Evolutionary conservation across 129 eudicot genomes (phyloP).

Genomic region (Flaveria linearis): DNA sequence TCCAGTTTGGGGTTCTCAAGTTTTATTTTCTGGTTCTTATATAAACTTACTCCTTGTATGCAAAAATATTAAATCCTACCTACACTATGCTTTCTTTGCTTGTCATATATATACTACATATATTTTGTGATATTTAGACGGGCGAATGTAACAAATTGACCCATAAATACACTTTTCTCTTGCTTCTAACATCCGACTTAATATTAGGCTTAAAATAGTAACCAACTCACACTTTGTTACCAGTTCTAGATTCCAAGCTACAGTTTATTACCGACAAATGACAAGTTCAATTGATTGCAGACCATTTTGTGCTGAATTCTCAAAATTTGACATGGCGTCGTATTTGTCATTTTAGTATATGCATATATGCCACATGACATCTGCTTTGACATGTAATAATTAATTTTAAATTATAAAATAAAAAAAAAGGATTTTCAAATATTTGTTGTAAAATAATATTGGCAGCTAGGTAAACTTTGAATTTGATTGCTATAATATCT

Average conservation of each 20-base stretch:
- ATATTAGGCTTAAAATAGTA: neutral
- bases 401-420: neutral
- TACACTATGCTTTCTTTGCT: neutral
- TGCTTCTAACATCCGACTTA: neutral
- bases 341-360: neutral
- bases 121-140: conserved; percentile 10
- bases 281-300: neutral
- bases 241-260: neutral
- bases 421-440: too few relatives aligned
- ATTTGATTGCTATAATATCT: neutral
- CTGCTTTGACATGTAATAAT: neutral
- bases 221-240: neutral
- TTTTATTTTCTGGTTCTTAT: neutral
- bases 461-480: neutral
- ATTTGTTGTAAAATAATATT: neutral
- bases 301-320: neutral
- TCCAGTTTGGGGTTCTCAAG: neutral
- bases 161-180: neutral
- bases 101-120: neutral
- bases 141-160: neutral
- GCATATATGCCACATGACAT: neutral
- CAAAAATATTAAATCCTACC: neutral
- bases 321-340: neutral
- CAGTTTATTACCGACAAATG: neutral
- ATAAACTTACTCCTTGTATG: neutral